Evolutionary conservation across 345 rosid species (phyloP), one percentile per base, ranked within the genome.

Genomic region (Murraya koenigii): DNA sequence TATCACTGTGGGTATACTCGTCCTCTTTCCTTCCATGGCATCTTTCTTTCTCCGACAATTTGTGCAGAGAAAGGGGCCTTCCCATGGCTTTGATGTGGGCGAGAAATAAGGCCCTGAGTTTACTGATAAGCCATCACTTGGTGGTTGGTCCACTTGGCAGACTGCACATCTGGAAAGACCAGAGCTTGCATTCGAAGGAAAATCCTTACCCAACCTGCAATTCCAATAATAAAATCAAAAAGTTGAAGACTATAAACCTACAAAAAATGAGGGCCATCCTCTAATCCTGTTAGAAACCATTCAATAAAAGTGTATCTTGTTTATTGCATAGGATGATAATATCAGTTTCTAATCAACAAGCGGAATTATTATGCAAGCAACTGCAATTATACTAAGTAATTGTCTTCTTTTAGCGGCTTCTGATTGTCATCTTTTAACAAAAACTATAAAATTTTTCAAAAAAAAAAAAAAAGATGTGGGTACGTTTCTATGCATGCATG

Each of bases 21-120:
- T 72, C 88, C 90, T 90, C 85, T 90, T 97, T 73, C 99, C 99
- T 89, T 97, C 99, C 99, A 97, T 97, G 39, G 99, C 99, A 64
- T 97, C 99, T 86, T 93, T 97, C 95, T 97, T 97, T 76, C 83
- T 90, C 87, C 84, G 85, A 83, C 99, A 97, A 79, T 38, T 83
- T 17, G 91, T 79, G 80, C 99, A 97, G 66, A 97, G 93, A 82
- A 88, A 93, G 77, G 97, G 99, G 25, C 99, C 98, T 78, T 94
- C 99, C 91, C 96, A 89, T 75, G 93, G 92, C 79, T 89, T 89
- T 25, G 99, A 88, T 68, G 91, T 80, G 20, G 95, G 83, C n/a
- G 97, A 86, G 88, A 88, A 87, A 73, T 90, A 85, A n/a, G 90
- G 60, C 59, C 90, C 93, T 1, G 91, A 85, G 78, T 88, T 90